Evolutionary conservation across 1,284 basidiomycete species (phyloP).

Genomic region (Mrakiaceae sp.): DNA sequence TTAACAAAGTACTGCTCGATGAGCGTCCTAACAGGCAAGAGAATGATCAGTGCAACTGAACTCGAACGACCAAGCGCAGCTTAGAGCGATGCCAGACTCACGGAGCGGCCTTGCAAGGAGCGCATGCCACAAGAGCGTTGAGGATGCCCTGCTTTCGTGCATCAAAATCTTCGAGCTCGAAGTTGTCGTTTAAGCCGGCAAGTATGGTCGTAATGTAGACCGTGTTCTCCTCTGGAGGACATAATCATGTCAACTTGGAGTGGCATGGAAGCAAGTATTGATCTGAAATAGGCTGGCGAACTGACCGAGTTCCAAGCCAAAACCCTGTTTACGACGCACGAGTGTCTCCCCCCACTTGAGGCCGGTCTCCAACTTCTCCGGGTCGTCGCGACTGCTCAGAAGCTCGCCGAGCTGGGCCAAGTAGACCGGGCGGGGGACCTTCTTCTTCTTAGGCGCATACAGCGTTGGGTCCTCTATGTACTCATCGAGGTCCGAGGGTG

Average conservation of each 20-base stretch:
- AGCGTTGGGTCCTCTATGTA: constrained; percentile 76
- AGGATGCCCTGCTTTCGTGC: constrained; percentile 61
- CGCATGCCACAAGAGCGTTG: constrained; percentile 66
- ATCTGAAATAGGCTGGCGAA: not conserved
- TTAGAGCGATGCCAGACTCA: constrained; percentile 38
- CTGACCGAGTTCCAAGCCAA: constrained; percentile 71
- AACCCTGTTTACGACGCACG: constrained; percentile 65
- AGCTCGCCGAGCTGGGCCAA: constrained; percentile 65
- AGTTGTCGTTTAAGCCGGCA: constrained; percentile 69
- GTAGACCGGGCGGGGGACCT: constrained; percentile 64
- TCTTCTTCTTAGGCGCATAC: constrained; percentile 41
- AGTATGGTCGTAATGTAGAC: constrained; percentile 66
- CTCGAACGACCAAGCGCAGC: constrained; percentile 5
- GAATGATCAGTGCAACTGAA: not conserved
- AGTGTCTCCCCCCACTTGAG: constrained; percentile 65
- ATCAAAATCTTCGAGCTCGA: constrained; percentile 67
- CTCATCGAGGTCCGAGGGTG: constrained; percentile 62
- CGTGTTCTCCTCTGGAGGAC: constrained; percentile 64
- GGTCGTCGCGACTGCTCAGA: constrained; percentile 56
- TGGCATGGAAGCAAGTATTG: not conserved
- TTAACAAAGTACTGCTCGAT: constrained; percentile 87
- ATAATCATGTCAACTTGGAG: not conserved
- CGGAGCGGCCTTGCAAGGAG: constrained; percentile 64
- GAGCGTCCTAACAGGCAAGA: constrained; percentile 45
- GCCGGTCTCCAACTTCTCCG: constrained; percentile 63